phyloP scores from a whole-genome alignment of 768 basidiomycete genomes.

The Pleurotus cornucopiae region DNA sequence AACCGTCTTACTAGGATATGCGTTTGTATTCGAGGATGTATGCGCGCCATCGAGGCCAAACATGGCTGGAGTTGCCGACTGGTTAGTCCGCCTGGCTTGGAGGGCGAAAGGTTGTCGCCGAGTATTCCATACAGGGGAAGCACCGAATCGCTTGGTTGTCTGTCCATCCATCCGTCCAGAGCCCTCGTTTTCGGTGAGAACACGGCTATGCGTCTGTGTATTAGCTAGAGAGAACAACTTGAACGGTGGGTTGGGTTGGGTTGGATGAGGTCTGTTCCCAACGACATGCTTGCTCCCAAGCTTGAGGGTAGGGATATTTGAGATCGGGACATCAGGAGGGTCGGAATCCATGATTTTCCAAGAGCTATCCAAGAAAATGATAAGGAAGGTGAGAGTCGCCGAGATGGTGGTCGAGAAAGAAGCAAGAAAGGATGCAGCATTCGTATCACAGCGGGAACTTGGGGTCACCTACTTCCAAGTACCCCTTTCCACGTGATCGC shows the following conservation, averaged over 20 bases:
- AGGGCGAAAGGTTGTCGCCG: neutral
- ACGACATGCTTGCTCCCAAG: neutral
- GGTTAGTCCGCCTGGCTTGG: neutral
- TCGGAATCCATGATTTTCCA: neutral
- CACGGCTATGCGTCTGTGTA: neutral
- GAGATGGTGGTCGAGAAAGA: slow-evolving; percentile 2
- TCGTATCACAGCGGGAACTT: neutral
- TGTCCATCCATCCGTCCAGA: neutral
- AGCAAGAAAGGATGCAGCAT: neutral
- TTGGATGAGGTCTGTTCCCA: neutral
- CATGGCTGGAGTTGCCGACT: neutral
- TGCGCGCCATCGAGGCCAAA: neutral
- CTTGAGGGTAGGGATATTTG: neutral
- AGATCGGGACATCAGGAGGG: neutral
- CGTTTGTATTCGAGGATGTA: neutral
- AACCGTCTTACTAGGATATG: neutral
- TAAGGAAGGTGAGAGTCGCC: neutral
- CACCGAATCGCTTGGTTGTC: neutral
- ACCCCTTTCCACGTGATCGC: no score
- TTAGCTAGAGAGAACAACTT: neutral
- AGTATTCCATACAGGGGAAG: neutral
- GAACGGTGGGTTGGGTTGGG: neutral
- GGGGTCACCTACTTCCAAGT: no score
- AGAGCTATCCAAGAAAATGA: neutral
- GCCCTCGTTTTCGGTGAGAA: neutral